Evolutionary conservation across 2,329 filamentous ascomycete genomes (phyloP), one percentile per base, ranked within the genome.

Genomic region (Proliferodiscus dingleyae): DNA sequence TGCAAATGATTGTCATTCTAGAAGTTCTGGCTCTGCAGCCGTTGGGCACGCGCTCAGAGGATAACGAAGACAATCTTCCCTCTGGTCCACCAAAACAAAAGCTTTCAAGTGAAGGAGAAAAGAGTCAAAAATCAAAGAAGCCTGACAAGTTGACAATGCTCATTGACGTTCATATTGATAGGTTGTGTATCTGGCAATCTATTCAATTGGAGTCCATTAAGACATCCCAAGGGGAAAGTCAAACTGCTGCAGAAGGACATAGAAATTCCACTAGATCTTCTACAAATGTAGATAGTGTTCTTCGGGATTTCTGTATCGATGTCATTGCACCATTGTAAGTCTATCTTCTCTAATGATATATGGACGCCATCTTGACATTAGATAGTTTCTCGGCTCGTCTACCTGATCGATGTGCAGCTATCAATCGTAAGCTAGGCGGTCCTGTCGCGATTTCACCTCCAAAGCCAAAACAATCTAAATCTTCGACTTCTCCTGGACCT

Each of bases 181-280:
- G 85, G 37, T 69, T 93, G 19, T 88, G 84, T 57, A 93, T 93
- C 49, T 91, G 87, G 87, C 85, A 90, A 60, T 88, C 86, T 3
- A 82, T 87, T 6, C 80, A 81, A 28, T 68, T 80, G 18, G 78
- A 85, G 52, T 76, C 80, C 44, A 64, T 75, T 36, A 53, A 65
- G 51, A 46, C 38, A 10, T 1, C 51, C 53, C 2, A 66, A 68
- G 33, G 63, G 66, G 45, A 64, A 61, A 44, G 63, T 65, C 37
- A 68, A 70, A 46, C 70, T 67, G 45, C 53, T 66, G 22, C 16
- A 21, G 45, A 50, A 23, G 49, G 29, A 10, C 18, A 13, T 10
- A 32, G 29, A 29, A 51, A 16, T 32, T 47, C 19, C 44, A 42
- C 34, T 39, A 48, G 34, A 34, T 52, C 42, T 45, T 45, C 32